These are phyloP conservation scores for Pseudogymnoascus sp. DNA, from an alignment of 2,329 filamentous ascomycete species.

Conservation along the genomic window DNA sequence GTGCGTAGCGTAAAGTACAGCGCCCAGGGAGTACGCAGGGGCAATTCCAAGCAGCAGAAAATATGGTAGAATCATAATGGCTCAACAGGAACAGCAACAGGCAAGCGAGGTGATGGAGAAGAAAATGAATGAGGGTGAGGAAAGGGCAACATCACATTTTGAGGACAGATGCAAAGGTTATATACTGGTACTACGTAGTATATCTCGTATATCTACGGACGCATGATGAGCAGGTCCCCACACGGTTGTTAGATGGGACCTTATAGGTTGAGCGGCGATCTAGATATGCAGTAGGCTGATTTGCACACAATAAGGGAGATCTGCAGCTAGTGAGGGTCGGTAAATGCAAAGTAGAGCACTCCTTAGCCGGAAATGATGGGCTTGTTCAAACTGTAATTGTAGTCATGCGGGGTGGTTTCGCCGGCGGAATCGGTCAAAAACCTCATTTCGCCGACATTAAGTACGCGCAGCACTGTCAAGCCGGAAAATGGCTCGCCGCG, in stretches of 20 bases:
- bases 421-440: neutral
- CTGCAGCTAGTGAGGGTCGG: neutral
- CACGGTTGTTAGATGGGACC: neutral
- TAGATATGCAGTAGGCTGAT: neutral
- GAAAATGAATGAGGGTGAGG: neutral
- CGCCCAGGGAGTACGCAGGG: neutral
- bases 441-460: neutral
- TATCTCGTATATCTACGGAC: neutral
- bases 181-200: neutral
- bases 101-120: neutral
- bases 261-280: neutral
- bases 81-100: neutral
- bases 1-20: neutral
- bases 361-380: neutral
- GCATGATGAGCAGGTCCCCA: neutral
- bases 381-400: neutral
- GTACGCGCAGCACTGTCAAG: neutral
- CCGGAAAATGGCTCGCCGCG: neutral
- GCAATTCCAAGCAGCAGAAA: neutral
- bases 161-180: neutral
- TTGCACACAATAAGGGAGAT: neutral
- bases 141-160: neutral
- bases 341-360: neutral
- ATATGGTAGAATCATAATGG: neutral
- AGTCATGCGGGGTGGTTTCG: neutral